These are phyloP conservation scores for Botrytis paeoniae DNA, from an alignment of 2,329 filamentous ascomycete species.

Conservation along the genomic window DNA sequence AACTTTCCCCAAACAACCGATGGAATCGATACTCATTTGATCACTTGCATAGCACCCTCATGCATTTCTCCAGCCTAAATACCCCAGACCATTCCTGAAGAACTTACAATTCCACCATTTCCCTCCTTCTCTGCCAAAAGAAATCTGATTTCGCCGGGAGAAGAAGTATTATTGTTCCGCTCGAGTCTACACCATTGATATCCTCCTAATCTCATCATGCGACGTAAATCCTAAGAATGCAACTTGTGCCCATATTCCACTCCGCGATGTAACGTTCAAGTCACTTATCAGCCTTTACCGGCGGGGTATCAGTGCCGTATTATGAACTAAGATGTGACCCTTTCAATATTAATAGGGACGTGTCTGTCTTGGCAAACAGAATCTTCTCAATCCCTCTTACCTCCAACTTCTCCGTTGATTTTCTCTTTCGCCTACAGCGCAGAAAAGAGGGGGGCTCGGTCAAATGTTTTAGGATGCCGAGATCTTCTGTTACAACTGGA, in stretches of 20 bases:
- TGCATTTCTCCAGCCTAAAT: constrained; percentile 1
- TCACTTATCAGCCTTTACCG: constrained; percentile 3
- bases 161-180: not conserved
- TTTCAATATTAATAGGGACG: constrained; percentile 13
- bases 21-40: constrained; percentile 12
- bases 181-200: not conserved
- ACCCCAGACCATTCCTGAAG: constrained; percentile 2
- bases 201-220: constrained; percentile 13
- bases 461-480: constrained; percentile 25
- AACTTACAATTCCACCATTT: not conserved
- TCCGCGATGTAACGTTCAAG: constrained; percentile 19
- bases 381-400: constrained; percentile 4
- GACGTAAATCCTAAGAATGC: constrained; percentile 12
- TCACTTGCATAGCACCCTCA: constrained; percentile 13
- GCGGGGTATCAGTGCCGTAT: not conserved
- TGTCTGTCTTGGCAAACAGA: constrained; percentile 7
- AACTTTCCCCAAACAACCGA: not conserved
- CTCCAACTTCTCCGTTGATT: not conserved
- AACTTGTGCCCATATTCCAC: not conserved
- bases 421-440: constrained; percentile 16
- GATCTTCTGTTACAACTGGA: not conserved
- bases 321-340: not conserved
- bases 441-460: constrained; percentile 19
- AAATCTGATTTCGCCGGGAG: constrained; percentile 4
- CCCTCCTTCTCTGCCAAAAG: not conserved